Base-by-base conservation (phyloP, 2,329 filamentous ascomycete species). In the Rhynchosporium graminicola region DNA sequence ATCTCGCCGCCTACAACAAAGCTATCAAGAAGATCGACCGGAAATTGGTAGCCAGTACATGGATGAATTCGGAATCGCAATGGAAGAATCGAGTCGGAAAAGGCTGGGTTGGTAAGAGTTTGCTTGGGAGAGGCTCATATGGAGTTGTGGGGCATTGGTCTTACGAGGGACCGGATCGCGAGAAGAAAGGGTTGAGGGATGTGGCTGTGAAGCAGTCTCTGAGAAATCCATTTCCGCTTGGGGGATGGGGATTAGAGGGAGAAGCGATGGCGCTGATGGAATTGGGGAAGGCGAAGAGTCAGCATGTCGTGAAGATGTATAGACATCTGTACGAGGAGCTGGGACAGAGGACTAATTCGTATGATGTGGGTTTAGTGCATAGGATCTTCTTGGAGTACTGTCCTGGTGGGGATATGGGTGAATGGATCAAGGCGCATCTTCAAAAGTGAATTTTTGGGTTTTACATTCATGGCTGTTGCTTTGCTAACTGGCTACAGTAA, bases 371-470 rank as follows among this genome's bases (percentile, higher is more conserved):
- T 33, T 28, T 59, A 8, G 57, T 66, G 26, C 59, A 67, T 47
- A 52, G 63, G 12, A 62, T 67, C 26, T 67, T 64, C 20, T 38
- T 65, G 4, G 65, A 67, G 48, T 67, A 43, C 42, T 67, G 60
- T 28, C 48, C 57, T 8, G 50, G 40, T 2, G 65, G 65, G 3
- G 62, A 65, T 56, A 10, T 62, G 15, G 10, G n/a, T n/a, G 4
- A n/a, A 0, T 55, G 46, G 31, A 15, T 63, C 10, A 26, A 10
- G 13, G 15, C 43, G 2, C 43, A 51, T 26, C n/a, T 51, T 8
- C 6, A 33, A 3, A 38, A 31, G 63, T 60, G n/a, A 48, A 50
- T 60, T 2, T 1, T 2, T 43, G n/a, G 6, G 20, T 20, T 20
- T 20, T 20, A 20, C 7, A 26, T 52, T 31, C 4, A 12, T 20